Evolutionary conservation across 768 basidiomycete genomes (phyloP), one percentile per base, ranked within the genome.

Genomic region (Naganishia randhawae): DNA sequence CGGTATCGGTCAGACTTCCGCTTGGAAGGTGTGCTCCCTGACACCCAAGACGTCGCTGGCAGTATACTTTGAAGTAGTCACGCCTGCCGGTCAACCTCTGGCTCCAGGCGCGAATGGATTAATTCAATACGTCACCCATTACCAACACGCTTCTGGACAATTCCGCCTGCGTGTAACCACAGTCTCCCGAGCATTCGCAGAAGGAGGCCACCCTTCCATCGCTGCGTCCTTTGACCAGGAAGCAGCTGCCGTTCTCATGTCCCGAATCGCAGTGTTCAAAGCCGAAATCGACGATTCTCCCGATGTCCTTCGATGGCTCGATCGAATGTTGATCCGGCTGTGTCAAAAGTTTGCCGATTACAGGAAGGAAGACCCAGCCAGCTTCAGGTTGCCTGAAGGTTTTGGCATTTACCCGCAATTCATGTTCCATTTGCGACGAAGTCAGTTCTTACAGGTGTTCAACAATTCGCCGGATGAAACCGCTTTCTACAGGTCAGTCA

Each of bases 261-360:
- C 96, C 13, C 86, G 96, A 71, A 98, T 99, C 79, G 94, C 96
- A 0, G 92, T 98, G 9, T 98, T 97, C 86, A 98, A 98, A 81
- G 95, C 96, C 29, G 96, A 98, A 81, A 92, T 98, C 71, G 96
- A 99, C 76, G 95, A 98, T 79, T 89, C 88, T 4, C 93, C 96
- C 0, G 96, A 99, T 77, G 95, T 98, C 35, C 82, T 99, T 63
- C 82, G 96, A 69, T 98, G 96, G 96, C 82, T 99, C 69, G 96
- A 99, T 82, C 85, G 96, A 67, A 99, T 99, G 96, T 85, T 99
- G 67, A 98, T 98, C 77, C 87, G 96, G 11, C 82, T 98, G 31
- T 99, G 96, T 82, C 96, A 98, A 83, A 99, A 98, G 83, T 98
- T 98, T 76, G 96, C 96, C 55, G 94, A 97, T 77, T 99, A 98